Base-by-base conservation (phyloP, 257 asterid species). In the Avicennia marina region DNA sequence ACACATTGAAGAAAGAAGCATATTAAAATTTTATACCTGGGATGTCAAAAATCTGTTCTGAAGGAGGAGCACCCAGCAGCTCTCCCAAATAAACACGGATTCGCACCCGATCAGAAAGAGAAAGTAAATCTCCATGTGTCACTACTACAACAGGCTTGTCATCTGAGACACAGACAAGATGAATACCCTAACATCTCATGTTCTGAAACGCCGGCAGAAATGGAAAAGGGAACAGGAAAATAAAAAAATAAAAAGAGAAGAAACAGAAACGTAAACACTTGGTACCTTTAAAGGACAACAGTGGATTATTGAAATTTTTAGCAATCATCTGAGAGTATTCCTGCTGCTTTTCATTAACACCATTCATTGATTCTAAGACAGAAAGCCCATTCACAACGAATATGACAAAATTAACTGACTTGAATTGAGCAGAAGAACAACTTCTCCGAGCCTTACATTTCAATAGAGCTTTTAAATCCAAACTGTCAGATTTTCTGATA, bases 41-140 rank as follows among this genome's bases (percentile, higher is more conserved):
- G 72, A 90, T 81, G 70, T 90, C 96, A 20, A 82, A 90, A 49
- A 84, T 79, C 57, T 87, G 95, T 1, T 43, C 56, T 10, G 73
- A 67, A n/a, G 98, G 95, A 56, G 86, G 87, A 36, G 85, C 59
- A 15, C 95, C 89, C 39, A 90, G 77, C 58, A 87, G 72, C 56
- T 79, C 77, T 56, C 89, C 96, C 51, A 87, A 66, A 69, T 77
- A 67, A 64, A 76, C 55, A 32, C 95, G 80, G 4, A 87, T 62
- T 29, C 69, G 68, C 10, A 67, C 78, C 33, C 95, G 91, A 49
- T 84, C 94, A 41, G 74, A 36, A 53, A 77, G 77, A 9, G 82
- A 46, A 11, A 90, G 81, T 60, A 90, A 62, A 75, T 90, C 98
- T 61, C 98, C 98, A 55, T 90, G 98, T 1, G 96, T 84, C 54